A percentile compares a stretch with the other conserved stretches of the same genome.
phyloP scores from a whole-genome alignment of 2,329 filamentous ascomycete species.

The Claviceps pusilla region DNA sequence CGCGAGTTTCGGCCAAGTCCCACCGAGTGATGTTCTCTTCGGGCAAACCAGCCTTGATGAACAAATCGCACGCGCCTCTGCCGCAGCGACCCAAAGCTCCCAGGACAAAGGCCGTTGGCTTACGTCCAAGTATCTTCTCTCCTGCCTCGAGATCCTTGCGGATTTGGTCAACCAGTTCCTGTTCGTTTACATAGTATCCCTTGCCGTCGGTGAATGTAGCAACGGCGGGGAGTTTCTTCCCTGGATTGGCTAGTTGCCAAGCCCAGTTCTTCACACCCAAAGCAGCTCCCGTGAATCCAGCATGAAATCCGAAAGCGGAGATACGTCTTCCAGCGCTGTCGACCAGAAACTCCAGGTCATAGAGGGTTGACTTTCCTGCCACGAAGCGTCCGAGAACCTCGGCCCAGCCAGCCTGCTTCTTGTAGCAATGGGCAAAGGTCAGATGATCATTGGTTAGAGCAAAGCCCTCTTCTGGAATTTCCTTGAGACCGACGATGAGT shows the following conservation, averaged over 20 bases:
- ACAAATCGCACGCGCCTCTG: conserved; percentile 67
- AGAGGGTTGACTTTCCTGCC: conserved; percentile 42
- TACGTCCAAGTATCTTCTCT: conserved; percentile 51
- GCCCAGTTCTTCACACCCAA: conserved; percentile 70
- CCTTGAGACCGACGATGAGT: conserved; percentile 64
- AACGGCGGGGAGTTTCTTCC: conserved; percentile 1
- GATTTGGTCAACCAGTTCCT: conserved; percentile 24
- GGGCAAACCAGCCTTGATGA: conserved; percentile 49
- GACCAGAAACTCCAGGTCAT: conserved; percentile 76
- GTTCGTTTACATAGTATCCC: conserved; percentile 1
- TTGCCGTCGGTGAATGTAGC: conserved; percentile 1
- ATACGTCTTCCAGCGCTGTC: conserved; percentile 58
- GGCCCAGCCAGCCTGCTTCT: conserved; percentile 65
- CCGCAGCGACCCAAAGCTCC: conserved; percentile 76
- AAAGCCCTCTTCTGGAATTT: conserved; percentile 60
- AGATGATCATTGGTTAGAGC: conserved; percentile 14
- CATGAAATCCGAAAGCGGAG: conserved; percentile 58
- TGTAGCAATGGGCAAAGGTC: conserved; percentile 42
- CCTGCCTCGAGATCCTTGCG: conserved; percentile 45
- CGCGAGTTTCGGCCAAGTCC: conserved; percentile 65
- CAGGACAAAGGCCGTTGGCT: conserved; percentile 65
- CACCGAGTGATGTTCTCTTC: conserved; percentile 34
- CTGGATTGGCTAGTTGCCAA: conserved; percentile 16
- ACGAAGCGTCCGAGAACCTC: conserved; percentile 66
- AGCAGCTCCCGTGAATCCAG: conserved; percentile 61